Conservation (phyloP, 1,284 basidiomycete genomes). For the Ustilago xerochloae region DNA sequence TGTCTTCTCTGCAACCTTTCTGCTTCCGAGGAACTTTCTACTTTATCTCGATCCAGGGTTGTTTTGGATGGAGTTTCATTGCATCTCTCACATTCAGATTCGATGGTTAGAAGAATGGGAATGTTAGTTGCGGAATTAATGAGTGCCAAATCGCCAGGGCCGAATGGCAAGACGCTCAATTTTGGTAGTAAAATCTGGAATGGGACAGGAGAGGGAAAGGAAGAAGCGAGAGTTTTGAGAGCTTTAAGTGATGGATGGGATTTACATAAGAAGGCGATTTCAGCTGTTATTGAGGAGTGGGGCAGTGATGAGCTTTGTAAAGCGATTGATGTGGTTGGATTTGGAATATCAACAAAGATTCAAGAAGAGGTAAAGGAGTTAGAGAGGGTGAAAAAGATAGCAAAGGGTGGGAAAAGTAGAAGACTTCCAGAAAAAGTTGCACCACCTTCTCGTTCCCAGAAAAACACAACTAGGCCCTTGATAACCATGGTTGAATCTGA, state of each 20-base stretch:
- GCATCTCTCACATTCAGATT: constrained; percentile 75
- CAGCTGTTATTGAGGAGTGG: neutral
- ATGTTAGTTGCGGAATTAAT: constrained; percentile 86
- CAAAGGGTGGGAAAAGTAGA: constrained; percentile 3
- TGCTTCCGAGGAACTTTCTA: neutral
- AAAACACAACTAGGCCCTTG: constrained; percentile 2
- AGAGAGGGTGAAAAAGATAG: neutral
- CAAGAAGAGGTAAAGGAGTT: neutral
- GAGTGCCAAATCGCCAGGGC: constrained; percentile 21
- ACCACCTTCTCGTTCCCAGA: neutral
- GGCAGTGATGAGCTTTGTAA: neutral
- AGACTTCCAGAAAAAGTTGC: constrained; percentile 13
- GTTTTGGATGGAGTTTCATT: constrained; percentile 80
- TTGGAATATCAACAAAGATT: neutral
- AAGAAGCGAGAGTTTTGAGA: constrained; percentile 58
- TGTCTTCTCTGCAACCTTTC: constrained; percentile 71
- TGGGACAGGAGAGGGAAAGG: constrained; percentile 76
- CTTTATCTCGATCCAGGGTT: constrained; percentile 71
- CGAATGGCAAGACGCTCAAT: constrained; percentile 73
- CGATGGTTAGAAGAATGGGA: constrained; percentile 83
- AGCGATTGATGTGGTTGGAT: constrained; percentile 2
- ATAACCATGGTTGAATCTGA: constrained; percentile 39
- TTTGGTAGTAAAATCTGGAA: constrained; percentile 83
- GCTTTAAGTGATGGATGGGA: constrained; percentile 35
- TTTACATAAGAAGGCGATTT: neutral